Conservation (phyloP, 2,329 filamentous ascomycete genomes). For the Talaromyces amestolkiae region DNA sequence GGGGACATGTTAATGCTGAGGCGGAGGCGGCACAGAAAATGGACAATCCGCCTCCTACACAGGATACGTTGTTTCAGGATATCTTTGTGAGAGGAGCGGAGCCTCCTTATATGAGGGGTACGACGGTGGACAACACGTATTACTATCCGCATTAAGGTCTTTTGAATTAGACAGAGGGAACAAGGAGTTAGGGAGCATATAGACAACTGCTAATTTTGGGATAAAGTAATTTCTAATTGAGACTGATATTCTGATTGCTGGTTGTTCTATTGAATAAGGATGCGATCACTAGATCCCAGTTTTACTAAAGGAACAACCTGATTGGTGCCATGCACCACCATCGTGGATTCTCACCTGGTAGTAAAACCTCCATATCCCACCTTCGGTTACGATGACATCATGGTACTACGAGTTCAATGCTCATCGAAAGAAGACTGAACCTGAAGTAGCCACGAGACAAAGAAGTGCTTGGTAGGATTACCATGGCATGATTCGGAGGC, state of each 20-base stretch:
- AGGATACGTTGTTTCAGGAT: constrained; percentile 84
- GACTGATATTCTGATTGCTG: not conserved
- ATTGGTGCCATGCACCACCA: no score
- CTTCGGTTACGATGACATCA: no score
- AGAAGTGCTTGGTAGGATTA: no score
- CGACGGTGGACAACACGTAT: constrained; percentile 81
- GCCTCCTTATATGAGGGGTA: constrained; percentile 76
- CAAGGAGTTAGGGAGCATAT: not conserved
- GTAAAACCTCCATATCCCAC: no score
- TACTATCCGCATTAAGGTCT: constrained; percentile 44
- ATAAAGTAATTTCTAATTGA: not conserved
- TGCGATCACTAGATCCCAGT: not conserved
- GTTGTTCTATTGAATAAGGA: no score
- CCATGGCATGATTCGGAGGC: no score
- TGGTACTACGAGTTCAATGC: no score
- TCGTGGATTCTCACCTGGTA: no score
- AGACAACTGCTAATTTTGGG: not conserved
- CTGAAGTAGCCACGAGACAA: no score
- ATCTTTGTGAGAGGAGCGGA: constrained; percentile 82
- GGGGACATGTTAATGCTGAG: constrained; percentile 76
- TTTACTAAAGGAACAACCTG: no score
- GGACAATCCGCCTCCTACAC: constrained; percentile 69
- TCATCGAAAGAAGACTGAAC: no score
- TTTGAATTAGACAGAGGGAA: not conserved
- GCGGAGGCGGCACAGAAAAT: constrained; percentile 83